Percentiles rank a stretch among this genome's conserved stretches.
phyloP scores from a whole-genome alignment of 1,284 basidiomycete genomes.

The Mrakiaceae sp. region DNA sequence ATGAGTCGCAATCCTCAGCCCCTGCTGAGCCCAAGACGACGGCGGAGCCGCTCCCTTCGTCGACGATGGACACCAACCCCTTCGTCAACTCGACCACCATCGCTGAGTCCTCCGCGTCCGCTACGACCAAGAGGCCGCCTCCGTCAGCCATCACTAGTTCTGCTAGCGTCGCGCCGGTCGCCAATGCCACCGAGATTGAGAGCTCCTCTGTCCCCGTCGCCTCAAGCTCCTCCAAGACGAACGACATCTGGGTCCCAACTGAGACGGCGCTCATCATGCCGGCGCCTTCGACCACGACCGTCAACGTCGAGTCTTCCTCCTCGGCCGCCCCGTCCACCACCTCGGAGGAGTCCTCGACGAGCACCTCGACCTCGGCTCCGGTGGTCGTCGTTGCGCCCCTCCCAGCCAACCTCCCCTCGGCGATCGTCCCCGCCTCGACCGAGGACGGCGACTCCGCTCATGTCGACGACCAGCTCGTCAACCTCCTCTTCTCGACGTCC shows the following conservation, averaged over 20 bases:
- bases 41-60: not conserved
- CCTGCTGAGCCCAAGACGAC: not conserved
- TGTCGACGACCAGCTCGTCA: slow-evolving; percentile 22
- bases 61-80: not conserved
- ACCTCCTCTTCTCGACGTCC: slow-evolving; percentile 27
- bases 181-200: not conserved
- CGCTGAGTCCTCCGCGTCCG: not conserved
- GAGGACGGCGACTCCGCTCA: slow-evolving; percentile 21
- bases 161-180: not conserved
- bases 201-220: not conserved
- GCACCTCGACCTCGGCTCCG: slow-evolving; percentile 17
- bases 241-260: slow-evolving; percentile 22
- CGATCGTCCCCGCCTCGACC: slow-evolving; percentile 30
- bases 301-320: not conserved
- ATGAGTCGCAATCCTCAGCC: not conserved
- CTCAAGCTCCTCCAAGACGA: not conserved
- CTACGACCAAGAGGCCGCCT: too few species aligned
- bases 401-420: slow-evolving; percentile 30
- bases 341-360: not conserved
- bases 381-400: slow-evolving; percentile 29
- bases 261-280: slow-evolving; percentile 35
- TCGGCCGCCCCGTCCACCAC: not conserved
- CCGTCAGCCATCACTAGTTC: not conserved
- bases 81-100: not conserved
- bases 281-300: not conserved